phyloP scores from a whole-genome alignment of 108 stramenopile species.

The Chaetoceros tenuissimus region DNA sequence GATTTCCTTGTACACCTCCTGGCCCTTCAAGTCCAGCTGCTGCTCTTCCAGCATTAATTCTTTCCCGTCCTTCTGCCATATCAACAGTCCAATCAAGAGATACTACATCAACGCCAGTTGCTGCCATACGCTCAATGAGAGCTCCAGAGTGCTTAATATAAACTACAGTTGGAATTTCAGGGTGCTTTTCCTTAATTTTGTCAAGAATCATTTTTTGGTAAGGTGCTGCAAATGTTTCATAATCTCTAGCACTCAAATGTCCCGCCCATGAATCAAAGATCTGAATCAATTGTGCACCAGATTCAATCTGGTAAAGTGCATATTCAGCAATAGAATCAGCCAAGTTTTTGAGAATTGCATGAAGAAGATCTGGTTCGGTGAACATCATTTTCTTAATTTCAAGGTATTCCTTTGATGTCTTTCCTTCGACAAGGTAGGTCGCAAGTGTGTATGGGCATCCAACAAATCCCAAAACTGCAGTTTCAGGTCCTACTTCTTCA shows the following conservation, averaged over 20 bases:
- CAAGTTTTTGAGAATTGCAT: constrained; percentile 80
- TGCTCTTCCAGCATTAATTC: constrained; percentile 62
- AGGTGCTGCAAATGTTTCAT: constrained; percentile 91
- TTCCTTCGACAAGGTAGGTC: constrained; percentile 96
- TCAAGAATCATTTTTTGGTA: constrained; percentile 91
- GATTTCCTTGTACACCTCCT: constrained; percentile 90
- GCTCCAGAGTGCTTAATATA: constrained; percentile 92
- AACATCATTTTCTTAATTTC: constrained; percentile 92
- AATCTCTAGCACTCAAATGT: constrained; percentile 87
- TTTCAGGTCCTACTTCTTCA: constrained; percentile 75
- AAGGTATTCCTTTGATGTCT: constrained; percentile 87
- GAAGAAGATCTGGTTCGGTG: constrained; percentile 82
- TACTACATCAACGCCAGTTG: constrained; percentile 92
- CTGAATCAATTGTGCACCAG: constrained; percentile 97
- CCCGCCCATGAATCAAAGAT: constrained; percentile 99
- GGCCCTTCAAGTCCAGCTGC: constrained; percentile 56
- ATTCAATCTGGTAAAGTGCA: constrained; percentile 91
- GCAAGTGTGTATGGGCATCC: constrained; percentile 98
- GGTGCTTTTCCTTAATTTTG: constrained; percentile 82
- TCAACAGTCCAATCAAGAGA: constrained; percentile 97
- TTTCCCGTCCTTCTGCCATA: constrained; percentile 87
- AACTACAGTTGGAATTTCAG: constrained; percentile 90
- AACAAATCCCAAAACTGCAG: constrained; percentile 96
- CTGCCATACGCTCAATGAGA: constrained; percentile 87
- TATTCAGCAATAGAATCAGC: constrained; percentile 89